Base-by-base conservation (phyloP, 2,329 filamentous ascomycete genomes). In the Thermoascus crustaceus region DNA sequence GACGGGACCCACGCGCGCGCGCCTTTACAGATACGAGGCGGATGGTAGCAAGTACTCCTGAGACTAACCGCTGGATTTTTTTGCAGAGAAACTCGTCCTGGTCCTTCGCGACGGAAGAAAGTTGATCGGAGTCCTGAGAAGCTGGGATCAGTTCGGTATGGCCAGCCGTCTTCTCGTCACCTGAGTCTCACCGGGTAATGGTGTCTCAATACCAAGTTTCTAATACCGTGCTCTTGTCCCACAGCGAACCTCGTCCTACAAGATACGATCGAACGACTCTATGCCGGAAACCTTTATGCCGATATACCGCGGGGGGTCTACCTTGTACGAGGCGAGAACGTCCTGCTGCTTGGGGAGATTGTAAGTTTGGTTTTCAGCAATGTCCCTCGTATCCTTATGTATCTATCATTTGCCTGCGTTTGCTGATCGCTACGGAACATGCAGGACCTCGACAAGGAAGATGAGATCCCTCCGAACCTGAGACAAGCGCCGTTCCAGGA, bases 71-170 rank as follows among this genome's bases (percentile, higher is more conserved):
- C 36, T 36, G 26, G 20, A 10, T 34, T 30, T n/a, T 13, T 7
- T 20, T 49, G 44, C 60, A 96, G 91, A 98, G 69, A 98, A 98
- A 68, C 78, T 98, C 40, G 79, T 95, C 66, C 75, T 96, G 38
- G 79, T 88, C 30, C 74, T 98, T 37, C 82, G 91, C 49, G 91
- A 98, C 58, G 91, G 93, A 42, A 78, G 89, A 52, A 96, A 96
- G 67, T 71, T 96, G 48, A 84, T 94, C 48, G 91, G 91, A 19
- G 85, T 96, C 30, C 67, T 98, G 48, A 75, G 91, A 54, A 94
- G 85, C 50, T 98, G 91, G 86, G 91, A 98, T 64, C 91, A 98
- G 63, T 96, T 94, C 56, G 89, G 88, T 94, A 79, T 53, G 71
- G 36, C 34, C 10, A 35, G 33, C 30, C 19, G 33, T 23, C 23